A percentile compares a stretch with the other conserved stretches of the same genome.
These are phyloP conservation scores for Neonectria faginata DNA, from an alignment of 2,329 filamentous ascomycete species.

Conservation along the genomic window DNA sequence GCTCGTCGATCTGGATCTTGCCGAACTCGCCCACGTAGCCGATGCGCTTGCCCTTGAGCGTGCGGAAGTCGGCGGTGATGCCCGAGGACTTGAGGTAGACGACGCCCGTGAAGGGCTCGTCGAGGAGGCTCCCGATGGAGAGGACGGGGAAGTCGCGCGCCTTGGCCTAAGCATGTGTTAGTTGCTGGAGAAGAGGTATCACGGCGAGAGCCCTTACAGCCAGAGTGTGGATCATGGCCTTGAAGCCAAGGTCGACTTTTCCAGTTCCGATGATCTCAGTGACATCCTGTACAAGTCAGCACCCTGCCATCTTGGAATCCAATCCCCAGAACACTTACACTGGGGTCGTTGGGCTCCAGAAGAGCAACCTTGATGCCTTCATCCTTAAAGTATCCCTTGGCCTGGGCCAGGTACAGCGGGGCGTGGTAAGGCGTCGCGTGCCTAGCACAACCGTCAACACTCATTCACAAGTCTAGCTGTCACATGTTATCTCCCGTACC, in stretches of 20 bases:
- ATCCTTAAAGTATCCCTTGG: slow-evolving; percentile 79
- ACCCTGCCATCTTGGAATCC: background rate
- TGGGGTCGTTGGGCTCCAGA: slow-evolving; percentile 83
- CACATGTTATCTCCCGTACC: slow-evolving; percentile 62
- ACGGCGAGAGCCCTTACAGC: slow-evolving; percentile 61
- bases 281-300: slow-evolving; percentile 68
- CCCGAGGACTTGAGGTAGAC: slow-evolving; percentile 80
- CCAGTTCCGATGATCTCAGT: slow-evolving; percentile 83
- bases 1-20: slow-evolving; percentile 86
- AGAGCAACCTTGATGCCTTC: slow-evolving; percentile 83
- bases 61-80: slow-evolving; percentile 80
- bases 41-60: slow-evolving; percentile 80
- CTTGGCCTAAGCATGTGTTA: slow-evolving; percentile 66
- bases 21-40: slow-evolving; percentile 86
- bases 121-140: slow-evolving; percentile 79
- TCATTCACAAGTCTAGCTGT: slow-evolving; percentile 22
- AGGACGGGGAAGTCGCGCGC: slow-evolving; percentile 79
- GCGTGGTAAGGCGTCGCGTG: slow-evolving; percentile 86
- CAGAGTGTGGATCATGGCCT: slow-evolving; percentile 86
- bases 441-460: slow-evolving; percentile 60
- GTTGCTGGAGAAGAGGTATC: background rate
- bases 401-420: slow-evolving; percentile 80
- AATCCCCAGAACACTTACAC: slow-evolving; percentile 57
- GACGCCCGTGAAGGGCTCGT: slow-evolving; percentile 84
- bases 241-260: slow-evolving; percentile 83